Evolutionary conservation across 495 filamentous ascomycete genomes (phyloP), one percentile per base, ranked within the genome.

Genomic region (Penicillium antarcticum): DNA sequence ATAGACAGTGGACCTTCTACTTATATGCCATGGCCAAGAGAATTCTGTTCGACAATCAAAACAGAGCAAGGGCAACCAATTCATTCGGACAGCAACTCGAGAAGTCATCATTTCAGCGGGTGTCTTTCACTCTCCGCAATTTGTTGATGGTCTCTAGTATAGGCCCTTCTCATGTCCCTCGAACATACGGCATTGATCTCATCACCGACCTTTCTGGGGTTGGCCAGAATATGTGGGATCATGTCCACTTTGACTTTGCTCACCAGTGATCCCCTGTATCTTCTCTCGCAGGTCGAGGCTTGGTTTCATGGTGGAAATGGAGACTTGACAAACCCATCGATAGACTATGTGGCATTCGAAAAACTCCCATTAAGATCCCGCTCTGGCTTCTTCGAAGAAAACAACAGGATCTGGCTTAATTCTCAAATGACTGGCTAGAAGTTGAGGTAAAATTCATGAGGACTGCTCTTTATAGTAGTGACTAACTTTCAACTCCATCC

Each of bases 361-460:
- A 80, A 80, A 54, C 31, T 72, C 34, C 68, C 71, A n/a, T 3
- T 12, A 0, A 1, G 11, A 5, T 40, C 52, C 1, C 61, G 67
- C 24, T 40, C 53, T 0, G 34, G n/a, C 1, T 55, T 72, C 13
- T 66, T 59, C 16, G 38, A 1, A 31, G 48, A 37, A 57, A 63
- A 11, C 35, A 63, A 13, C n/a, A 44, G 1, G 62, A 60, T 33
- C 72, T 84, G 6, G 51, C 55, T 14, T 43, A 43, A 34, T 79
- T 78, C 42, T 73, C 80, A 0, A 10, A 46, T 0, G 81, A 85
- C 55, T 86, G 82, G 81, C 83, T 81, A 0, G 80, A 84, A 18
- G 52, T 82, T n/a, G 78, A 83, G 61, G 68, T 68, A 53, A 41
- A 48, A 29, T 18, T 23, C 5, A 3, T 23, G 21, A n/a, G 17